phyloP scores from a whole-genome alignment of 2,329 filamentous ascomycete genomes.

The Harringtonia aguacate region DNA sequence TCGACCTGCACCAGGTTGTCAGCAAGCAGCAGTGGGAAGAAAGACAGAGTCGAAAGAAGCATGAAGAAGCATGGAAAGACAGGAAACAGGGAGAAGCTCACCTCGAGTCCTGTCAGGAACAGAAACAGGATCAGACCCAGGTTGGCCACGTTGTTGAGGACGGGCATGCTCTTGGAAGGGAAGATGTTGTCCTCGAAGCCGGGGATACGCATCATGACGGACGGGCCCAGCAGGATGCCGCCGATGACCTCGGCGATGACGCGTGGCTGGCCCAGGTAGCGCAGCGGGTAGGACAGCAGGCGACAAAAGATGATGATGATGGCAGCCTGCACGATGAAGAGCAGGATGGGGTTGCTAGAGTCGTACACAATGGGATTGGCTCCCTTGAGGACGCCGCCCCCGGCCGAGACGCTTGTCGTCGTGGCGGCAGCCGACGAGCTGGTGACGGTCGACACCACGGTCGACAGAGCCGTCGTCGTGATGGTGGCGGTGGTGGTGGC shows the following conservation, averaged over 20 bases:
- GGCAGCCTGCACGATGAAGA: conserved; percentile 55
- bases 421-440: conserved; percentile 20
- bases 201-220: conserved; percentile 78
- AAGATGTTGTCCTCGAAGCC: conserved; percentile 71
- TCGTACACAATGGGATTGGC: conserved; percentile 52
- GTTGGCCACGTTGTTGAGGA: conserved; percentile 69
- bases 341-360: conserved; percentile 51
- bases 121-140: conserved; percentile 75
- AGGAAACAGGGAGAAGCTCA: too few species aligned
- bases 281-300: conserved; percentile 59
- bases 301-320: conserved; percentile 70
- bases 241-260: conserved; percentile 66
- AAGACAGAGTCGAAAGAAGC: too few species aligned
- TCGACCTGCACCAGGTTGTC: too few species aligned
- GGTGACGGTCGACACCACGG: conserved; percentile 3
- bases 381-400: conserved; percentile 51
- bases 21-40: too few species aligned
- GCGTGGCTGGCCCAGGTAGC: conserved; percentile 59
- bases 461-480: conserved; percentile 8
- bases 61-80: too few species aligned
- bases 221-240: conserved; percentile 73
- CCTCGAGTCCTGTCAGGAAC: conserved; percentile 81
- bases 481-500: conserved; percentile 12
- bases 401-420: conserved; percentile 13
- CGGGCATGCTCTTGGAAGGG: conserved; percentile 61